These are phyloP conservation scores for Parafenestella ontariensis DNA, from an alignment of 2,329 filamentous ascomycete genomes.

Conservation along the genomic window DNA sequence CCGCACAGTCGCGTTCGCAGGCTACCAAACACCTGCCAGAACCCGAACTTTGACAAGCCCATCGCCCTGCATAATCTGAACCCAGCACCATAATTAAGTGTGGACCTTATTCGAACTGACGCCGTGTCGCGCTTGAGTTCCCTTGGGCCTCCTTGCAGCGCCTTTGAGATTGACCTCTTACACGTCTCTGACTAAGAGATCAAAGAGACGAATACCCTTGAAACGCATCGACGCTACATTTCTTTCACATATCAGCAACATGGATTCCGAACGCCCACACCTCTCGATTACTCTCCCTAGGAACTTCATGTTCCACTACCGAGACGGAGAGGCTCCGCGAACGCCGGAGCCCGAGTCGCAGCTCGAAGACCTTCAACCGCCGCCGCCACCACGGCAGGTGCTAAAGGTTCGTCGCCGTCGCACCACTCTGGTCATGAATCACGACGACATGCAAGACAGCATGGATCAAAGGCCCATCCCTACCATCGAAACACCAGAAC, in stretches of 20 bases:
- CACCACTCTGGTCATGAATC: slow-evolving; percentile 39
- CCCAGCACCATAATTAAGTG: slow-evolving; percentile 18
- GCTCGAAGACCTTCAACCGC: slow-evolving; percentile 47
- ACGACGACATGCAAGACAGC: slow-evolving; percentile 35
- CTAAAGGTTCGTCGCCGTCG: slow-evolving; percentile 59
- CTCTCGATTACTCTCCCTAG: slow-evolving; percentile 59
- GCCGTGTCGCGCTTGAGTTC: slow-evolving; percentile 18
- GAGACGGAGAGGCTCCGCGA: slow-evolving; percentile 53
- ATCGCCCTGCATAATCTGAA: slow-evolving; percentile 37
- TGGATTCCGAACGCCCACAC: slow-evolving; percentile 54
- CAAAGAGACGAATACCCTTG: slow-evolving; percentile 14
- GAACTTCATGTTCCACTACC: slow-evolving; percentile 59
- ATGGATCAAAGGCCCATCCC: slow-evolving; percentile 50
- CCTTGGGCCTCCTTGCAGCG: slow-evolving; percentile 35
- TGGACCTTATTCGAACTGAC: slow-evolving; percentile 18
- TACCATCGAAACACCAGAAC: slow-evolving; percentile 58
- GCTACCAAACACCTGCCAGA: slow-evolving; percentile 39
- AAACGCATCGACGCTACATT: slow-evolving; percentile 1
- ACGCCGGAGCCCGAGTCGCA: slow-evolving; percentile 55
- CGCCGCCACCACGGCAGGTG: slow-evolving; percentile 55
- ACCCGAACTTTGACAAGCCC: slow-evolving; percentile 27
- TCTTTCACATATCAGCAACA: slow-evolving; percentile 22
- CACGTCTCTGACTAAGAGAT: slow-evolving; percentile 7
- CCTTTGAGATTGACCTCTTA: slow-evolving; percentile 24
- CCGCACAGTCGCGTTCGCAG: slow-evolving; percentile 47